phyloP scores from a whole-genome alignment of 805 yeast species.

The Kluyveromyces wickerhamii region DNA sequence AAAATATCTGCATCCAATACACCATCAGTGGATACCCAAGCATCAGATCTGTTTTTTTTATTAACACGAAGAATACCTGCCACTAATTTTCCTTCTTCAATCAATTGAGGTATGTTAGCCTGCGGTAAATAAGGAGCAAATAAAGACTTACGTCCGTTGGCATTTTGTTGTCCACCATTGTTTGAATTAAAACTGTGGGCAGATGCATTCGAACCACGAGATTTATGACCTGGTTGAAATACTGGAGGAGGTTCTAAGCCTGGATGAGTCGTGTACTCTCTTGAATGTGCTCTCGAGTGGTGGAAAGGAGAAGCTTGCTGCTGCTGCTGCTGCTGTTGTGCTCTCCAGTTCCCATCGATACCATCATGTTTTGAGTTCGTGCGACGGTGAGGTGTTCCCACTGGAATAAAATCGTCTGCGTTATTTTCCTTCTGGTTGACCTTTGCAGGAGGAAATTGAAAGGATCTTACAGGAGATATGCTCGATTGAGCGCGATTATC shows the following conservation, averaged over 20 bases:
- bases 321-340: constrained; percentile 37
- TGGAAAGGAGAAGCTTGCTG: constrained; percentile 29
- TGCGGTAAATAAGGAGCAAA: constrained; percentile 97
- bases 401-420: constrained; percentile 25
- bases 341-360: constrained; percentile 60
- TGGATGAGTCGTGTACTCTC: constrained; percentile 20
- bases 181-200: constrained; percentile 38
- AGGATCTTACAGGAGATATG: constrained; percentile 40
- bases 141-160: constrained; percentile 59
- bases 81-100: constrained; percentile 84
- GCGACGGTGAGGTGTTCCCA: constrained; percentile 25
- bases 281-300: constrained; percentile 23
- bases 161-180: constrained; percentile 32
- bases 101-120: constrained; percentile 79
- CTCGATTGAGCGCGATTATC: constrained; percentile 20
- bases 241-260: constrained; percentile 30
- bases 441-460: constrained; percentile 56
- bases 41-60: constrained; percentile 94
- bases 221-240: constrained; percentile 74
- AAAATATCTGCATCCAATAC: constrained; percentile 92
- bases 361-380: constrained; percentile 28
- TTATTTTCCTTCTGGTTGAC: constrained; percentile 17
- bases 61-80: constrained; percentile 91
- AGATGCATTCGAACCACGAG: constrained; percentile 64
- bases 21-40: constrained; percentile 96